Conservation (phyloP, 148 eudicot genomes). For the Fallopia convolvulus region DNA sequence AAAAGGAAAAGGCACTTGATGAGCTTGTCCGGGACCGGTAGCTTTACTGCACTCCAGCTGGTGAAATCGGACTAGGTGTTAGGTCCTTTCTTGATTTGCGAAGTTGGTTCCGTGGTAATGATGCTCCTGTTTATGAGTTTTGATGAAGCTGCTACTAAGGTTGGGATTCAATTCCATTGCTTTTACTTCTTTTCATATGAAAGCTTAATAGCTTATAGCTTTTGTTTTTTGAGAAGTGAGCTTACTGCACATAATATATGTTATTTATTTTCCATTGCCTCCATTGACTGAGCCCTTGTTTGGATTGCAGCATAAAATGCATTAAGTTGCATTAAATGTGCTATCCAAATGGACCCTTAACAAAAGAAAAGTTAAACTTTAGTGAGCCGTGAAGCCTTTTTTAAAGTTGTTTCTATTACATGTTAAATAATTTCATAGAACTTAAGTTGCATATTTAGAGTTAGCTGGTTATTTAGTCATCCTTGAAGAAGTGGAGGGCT, state of each 20-base stretch:
- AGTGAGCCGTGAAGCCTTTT: too few species aligned
- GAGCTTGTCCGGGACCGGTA: slow-evolving; percentile 71
- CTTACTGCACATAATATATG: not conserved
- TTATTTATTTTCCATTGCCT: not conserved
- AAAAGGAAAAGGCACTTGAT: slow-evolving; percentile 80
- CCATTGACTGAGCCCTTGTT: too few species aligned
- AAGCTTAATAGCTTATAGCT: not conserved
- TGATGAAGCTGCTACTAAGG: slow-evolving; percentile 97
- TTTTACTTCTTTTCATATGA: not conserved
- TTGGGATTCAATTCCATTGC: slow-evolving; percentile 17
- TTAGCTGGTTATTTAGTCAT: not conserved
- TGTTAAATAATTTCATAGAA: too few species aligned
- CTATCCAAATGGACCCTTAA: too few species aligned
- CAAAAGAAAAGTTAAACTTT: too few species aligned
- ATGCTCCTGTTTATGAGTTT: slow-evolving; percentile 70
- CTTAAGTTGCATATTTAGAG: not conserved
- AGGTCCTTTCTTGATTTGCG: slow-evolving; percentile 96
- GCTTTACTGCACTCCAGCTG: slow-evolving; percentile 57
- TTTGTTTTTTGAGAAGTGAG: not conserved
- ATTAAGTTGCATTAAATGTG: too few species aligned
- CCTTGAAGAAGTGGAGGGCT: not conserved
- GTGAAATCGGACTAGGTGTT: slow-evolving; percentile 72
- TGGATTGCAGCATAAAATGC: too few species aligned
- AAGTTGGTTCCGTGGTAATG: slow-evolving; percentile 82
- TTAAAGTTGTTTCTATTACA: too few species aligned